phyloP scores from a whole-genome alignment of 306 rosid species.

The Glycine tomentella region DNA sequence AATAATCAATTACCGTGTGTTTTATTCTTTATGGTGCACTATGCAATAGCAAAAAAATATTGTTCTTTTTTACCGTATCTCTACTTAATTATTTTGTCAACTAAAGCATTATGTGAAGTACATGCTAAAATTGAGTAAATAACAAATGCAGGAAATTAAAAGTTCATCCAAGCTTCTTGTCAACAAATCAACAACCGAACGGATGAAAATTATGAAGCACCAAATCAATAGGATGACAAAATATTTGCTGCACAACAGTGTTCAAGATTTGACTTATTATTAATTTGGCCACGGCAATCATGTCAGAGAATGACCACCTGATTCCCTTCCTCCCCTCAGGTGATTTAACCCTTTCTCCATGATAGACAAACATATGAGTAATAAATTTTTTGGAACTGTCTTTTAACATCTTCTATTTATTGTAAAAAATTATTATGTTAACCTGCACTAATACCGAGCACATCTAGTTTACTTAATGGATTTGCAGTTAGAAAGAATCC shows the following conservation, averaged over 20 bases:
- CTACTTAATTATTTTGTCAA: slow-evolving; percentile 12
- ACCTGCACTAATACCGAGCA: background rate
- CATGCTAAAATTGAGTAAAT: background rate
- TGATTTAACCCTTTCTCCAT: slow-evolving; percentile 16
- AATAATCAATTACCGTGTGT: background rate
- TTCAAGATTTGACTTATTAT: slow-evolving; percentile 19
- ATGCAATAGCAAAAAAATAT: background rate
- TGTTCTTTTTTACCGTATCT: background rate
- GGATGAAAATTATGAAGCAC: background rate
- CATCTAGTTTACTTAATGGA: background rate
- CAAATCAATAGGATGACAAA: slow-evolving; percentile 1
- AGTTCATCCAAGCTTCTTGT: background rate
- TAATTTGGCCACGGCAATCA: slow-evolving; percentile 12
- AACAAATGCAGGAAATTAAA: background rate
- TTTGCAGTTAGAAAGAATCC: too few species aligned
- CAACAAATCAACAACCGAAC: background rate
- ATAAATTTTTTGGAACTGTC: background rate
- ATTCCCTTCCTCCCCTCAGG: background rate
- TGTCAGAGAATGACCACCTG: slow-evolving; percentile 29
- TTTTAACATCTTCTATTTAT: background rate
- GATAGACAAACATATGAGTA: background rate
- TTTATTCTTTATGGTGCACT: background rate
- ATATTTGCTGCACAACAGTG: background rate
- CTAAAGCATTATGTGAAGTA: slow-evolving; percentile 5
- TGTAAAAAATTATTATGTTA: background rate